phyloP scores from a whole-genome alignment of 495 filamentous ascomycete species.

The Pyrenopolyporus hunteri region DNA sequence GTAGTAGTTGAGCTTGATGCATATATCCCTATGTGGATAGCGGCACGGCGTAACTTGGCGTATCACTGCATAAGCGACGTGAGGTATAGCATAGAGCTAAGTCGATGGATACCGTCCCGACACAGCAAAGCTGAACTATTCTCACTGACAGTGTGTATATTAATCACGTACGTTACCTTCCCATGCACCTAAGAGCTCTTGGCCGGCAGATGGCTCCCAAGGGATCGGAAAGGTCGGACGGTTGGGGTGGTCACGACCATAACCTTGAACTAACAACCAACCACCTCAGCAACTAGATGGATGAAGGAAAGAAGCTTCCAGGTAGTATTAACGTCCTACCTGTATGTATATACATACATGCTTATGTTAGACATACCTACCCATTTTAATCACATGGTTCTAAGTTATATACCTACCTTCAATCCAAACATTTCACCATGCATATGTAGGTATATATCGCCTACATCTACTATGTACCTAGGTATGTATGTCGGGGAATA shows the following conservation, averaged over 20 bases:
- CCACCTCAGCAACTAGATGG: not conserved
- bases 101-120: no score
- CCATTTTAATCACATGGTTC: no score
- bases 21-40: not conserved
- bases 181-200: not conserved
- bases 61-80: conserved; percentile 2
- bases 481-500: no score
- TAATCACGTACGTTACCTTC: not conserved
- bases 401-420: no score
- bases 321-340: no score
- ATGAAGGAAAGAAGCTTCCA: conserved; percentile 7
- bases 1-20: no score
- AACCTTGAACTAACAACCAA: conserved; percentile 1
- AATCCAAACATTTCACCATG: no score
- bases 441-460: no score
- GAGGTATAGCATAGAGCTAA: no score
- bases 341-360: not conserved
- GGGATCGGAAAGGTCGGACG: conserved; percentile 15
- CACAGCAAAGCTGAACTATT: not conserved
- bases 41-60: not conserved
- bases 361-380: not conserved
- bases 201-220: not conserved
- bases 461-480: no score
- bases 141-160: not conserved
- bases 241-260: not conserved